Evolutionary conservation across 345 rosid genomes (phyloP).

Genomic region (Psidium guajava): DNA sequence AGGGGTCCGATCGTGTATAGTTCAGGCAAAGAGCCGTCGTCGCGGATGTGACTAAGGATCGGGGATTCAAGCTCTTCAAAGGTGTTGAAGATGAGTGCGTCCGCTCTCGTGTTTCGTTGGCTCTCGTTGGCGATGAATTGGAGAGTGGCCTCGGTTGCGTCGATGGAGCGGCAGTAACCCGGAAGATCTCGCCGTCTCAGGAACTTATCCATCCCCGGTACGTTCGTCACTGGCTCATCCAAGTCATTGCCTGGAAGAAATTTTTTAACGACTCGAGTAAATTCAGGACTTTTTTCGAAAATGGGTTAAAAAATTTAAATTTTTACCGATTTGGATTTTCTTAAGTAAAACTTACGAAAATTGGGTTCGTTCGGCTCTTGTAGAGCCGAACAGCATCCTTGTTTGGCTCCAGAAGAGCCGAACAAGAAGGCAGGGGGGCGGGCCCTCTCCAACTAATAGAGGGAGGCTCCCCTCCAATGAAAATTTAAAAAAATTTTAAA

Average conservation of each 20-base stretch:
- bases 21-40: background rate
- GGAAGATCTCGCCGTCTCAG: constrained; percentile 29
- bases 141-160: background rate
- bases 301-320: too few relatives aligned
- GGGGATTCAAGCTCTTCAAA: constrained; percentile 33
- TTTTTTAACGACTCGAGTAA: background rate
- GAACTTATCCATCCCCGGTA: constrained; percentile 19
- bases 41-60: background rate
- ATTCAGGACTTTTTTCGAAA: too few relatives aligned
- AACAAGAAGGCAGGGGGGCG: too few relatives aligned
- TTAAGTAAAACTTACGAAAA: too few relatives aligned
- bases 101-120: background rate
- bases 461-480: too few relatives aligned
- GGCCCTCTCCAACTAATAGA: too few relatives aligned
- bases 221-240: constrained; percentile 4
- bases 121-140: background rate
- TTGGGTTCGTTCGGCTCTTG: too few relatives aligned
- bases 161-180: constrained; percentile 10
- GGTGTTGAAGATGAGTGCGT: constrained; percentile 28
- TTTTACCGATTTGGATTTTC: too few relatives aligned
- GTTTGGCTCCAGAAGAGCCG: too few relatives aligned
- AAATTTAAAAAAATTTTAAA: too few relatives aligned
- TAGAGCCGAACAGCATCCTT: too few relatives aligned
- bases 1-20: background rate
- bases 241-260: background rate